Percentiles rank a stretch among this genome's conserved stretches.
These are phyloP conservation scores for Sarocladium strictum DNA, from an alignment of 2,329 filamentous ascomycete genomes.

Conservation along the genomic window DNA sequence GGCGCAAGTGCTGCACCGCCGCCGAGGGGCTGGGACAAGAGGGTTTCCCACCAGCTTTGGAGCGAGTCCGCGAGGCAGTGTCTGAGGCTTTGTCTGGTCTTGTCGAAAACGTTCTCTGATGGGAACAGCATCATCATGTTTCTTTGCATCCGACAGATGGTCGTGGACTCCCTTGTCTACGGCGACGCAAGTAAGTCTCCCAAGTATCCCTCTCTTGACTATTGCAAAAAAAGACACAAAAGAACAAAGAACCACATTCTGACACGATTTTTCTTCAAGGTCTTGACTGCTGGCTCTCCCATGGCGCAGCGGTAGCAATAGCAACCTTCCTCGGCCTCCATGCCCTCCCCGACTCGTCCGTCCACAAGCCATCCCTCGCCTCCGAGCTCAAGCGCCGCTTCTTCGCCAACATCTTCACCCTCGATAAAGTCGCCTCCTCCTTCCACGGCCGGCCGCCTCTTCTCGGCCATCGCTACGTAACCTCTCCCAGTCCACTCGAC, in stretches of 20 bases:
- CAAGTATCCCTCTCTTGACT: background rate
- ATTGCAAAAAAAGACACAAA: background rate
- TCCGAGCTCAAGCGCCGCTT: conserved; percentile 27
- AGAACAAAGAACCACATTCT: too few relatives aligned
- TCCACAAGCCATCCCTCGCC: conserved; percentile 20
- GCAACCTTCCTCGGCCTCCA: conserved; percentile 23
- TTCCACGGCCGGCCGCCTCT: conserved; percentile 51
- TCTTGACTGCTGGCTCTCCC: conserved; percentile 24
- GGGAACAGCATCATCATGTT: conserved; percentile 28
- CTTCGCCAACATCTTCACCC: conserved; percentile 29
- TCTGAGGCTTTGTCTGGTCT: conserved; percentile 23
- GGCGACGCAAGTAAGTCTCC: conserved; percentile 28
- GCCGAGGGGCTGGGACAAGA: background rate
- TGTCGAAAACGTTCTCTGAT: conserved; percentile 14
- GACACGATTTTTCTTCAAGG: conserved; percentile 13
- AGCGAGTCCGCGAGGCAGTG: conserved; percentile 16
- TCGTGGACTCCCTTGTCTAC: conserved; percentile 26
- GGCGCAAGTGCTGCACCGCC: background rate
- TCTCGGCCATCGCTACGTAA: conserved; percentile 45
- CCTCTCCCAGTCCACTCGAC: conserved; percentile 48
- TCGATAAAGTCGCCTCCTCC: conserved; percentile 44
- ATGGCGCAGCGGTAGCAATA: conserved; percentile 25
- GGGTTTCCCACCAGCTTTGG: background rate
- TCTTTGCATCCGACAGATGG: conserved; percentile 22
- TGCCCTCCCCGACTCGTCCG: conserved; percentile 13